These are phyloP conservation scores for Xylariales sp. DNA, from an alignment of 2,329 filamentous ascomycete genomes.

Conservation along the genomic window DNA sequence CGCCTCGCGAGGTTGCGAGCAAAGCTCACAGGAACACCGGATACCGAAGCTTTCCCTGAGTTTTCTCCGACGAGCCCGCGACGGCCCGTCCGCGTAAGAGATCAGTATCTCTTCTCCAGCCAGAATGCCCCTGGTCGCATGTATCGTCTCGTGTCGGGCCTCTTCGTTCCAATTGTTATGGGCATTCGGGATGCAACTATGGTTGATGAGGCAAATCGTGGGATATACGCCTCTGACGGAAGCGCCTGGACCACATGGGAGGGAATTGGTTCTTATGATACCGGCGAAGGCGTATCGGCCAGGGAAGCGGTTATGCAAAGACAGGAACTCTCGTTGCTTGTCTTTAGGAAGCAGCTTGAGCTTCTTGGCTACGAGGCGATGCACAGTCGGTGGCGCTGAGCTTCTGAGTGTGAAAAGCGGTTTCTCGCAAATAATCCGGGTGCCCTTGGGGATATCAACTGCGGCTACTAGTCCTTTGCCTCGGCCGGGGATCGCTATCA, in stretches of 20 bases:
- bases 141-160: background rate
- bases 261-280: background rate
- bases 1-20: constrained; percentile 41
- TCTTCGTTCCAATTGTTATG: background rate
- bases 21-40: constrained; percentile 49
- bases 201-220: background rate
- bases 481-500: constrained; percentile 5
- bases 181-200: background rate
- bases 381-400: background rate
- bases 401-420: background rate
- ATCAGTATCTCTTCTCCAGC: background rate
- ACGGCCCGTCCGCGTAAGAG: background rate
- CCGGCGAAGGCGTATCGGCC: background rate
- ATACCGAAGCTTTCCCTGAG: constrained; percentile 44
- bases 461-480: background rate
- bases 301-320: constrained; percentile 2
- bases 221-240: background rate
- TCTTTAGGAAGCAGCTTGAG: background rate
- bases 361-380: background rate
- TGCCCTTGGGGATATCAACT: background rate
- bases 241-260: background rate
- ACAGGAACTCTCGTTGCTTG: background rate
- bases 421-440: background rate
- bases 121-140: background rate
- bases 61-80: constrained; percentile 4